Evolutionary conservation across 495 filamentous ascomycete genomes (phyloP).

Genomic region (Penicillium macrosclerotiorum): DNA sequence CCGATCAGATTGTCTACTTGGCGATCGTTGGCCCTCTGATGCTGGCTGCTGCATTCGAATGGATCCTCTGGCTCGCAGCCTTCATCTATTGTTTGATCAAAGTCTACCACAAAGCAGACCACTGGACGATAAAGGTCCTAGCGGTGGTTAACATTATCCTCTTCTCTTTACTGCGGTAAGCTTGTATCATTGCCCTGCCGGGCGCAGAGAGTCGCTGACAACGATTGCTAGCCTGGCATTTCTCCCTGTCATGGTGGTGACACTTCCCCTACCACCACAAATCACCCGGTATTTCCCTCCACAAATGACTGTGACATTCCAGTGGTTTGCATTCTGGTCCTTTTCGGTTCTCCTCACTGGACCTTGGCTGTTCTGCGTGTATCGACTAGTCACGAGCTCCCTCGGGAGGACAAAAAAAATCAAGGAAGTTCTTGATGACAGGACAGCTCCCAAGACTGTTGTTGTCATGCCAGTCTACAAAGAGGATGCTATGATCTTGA

Average conservation of each 20-base stretch:
- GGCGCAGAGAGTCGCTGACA: not conserved
- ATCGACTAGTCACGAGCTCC: constrained; percentile 81
- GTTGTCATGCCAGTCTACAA: constrained; percentile 98
- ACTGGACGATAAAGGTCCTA: constrained; percentile 74
- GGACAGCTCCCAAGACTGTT: constrained; percentile 88
- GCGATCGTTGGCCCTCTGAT: constrained; percentile 79
- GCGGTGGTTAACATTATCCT: constrained; percentile 71
- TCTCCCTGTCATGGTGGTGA: constrained; percentile 92
- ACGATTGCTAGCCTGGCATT: constrained; percentile 66
- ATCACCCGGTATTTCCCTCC: constrained; percentile 69
- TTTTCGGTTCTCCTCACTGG: constrained; percentile 81
- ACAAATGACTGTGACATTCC: constrained; percentile 64
- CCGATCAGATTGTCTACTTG: constrained; percentile 79
- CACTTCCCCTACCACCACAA: constrained; percentile 75
- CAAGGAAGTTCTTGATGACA: constrained; percentile 80
- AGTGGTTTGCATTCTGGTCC: constrained; percentile 97
- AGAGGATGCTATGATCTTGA: constrained; percentile 79
- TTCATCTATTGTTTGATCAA: constrained; percentile 91
- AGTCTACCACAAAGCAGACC: constrained; percentile 86
- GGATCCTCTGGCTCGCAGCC: constrained; percentile 89
- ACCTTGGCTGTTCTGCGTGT: constrained; percentile 92
- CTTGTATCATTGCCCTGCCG: not conserved
- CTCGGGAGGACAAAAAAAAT: constrained; percentile 78
- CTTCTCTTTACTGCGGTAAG: constrained; percentile 74
- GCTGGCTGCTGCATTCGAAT: constrained; percentile 84